A percentile compares a stretch with the other conserved stretches of the same genome.
These are phyloP conservation scores for Selaginella moellendorffii DNA, from an alignment of 75 land plant genomes.

Conservation along the genomic window DNA sequence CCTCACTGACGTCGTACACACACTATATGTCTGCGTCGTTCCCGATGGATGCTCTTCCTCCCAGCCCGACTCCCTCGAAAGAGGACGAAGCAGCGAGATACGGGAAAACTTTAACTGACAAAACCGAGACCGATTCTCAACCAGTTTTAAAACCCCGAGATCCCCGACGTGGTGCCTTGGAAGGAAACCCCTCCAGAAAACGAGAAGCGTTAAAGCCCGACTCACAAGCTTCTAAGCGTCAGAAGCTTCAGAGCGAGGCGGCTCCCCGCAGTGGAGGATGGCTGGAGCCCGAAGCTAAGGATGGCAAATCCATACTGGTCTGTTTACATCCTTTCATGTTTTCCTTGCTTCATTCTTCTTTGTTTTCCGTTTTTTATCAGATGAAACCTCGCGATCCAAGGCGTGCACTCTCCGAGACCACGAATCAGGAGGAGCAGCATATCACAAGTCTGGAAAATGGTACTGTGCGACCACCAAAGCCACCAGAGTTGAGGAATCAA, in stretches of 20 bases:
- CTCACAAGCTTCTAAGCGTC: not conserved
- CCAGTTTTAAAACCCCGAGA: not conserved
- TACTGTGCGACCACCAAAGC: too few relatives aligned
- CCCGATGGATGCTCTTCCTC: slow-evolving; percentile 6
- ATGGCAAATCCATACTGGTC: too few relatives aligned
- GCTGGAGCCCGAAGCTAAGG: not conserved
- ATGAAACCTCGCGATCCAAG: slow-evolving; percentile 9
- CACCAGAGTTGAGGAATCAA: too few relatives aligned
- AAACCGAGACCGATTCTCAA: not conserved
- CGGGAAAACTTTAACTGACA: slow-evolving; percentile 1
- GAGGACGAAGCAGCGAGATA: slow-evolving; percentile 16
- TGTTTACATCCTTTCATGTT: not conserved
- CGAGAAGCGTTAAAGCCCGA: not conserved
- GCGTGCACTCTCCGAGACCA: slow-evolving; percentile 1
- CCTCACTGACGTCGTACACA: not conserved
- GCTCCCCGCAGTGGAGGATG: slow-evolving; percentile 1
- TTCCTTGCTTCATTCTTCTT: not conserved
- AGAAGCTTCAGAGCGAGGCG: slow-evolving; percentile 9
- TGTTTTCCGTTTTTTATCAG: not conserved
- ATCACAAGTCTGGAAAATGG: too few relatives aligned
- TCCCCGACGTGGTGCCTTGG: not conserved
- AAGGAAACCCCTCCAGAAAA: not conserved
- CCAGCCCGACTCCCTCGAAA: slow-evolving; percentile 3
- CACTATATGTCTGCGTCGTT: not conserved
- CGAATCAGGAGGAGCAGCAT: too few relatives aligned